A percentile compares a stretch with the other conserved stretches of the same genome.
phyloP scores from a whole-genome alignment of 169 alveolate species.

The Eimeria tenella region DNA sequence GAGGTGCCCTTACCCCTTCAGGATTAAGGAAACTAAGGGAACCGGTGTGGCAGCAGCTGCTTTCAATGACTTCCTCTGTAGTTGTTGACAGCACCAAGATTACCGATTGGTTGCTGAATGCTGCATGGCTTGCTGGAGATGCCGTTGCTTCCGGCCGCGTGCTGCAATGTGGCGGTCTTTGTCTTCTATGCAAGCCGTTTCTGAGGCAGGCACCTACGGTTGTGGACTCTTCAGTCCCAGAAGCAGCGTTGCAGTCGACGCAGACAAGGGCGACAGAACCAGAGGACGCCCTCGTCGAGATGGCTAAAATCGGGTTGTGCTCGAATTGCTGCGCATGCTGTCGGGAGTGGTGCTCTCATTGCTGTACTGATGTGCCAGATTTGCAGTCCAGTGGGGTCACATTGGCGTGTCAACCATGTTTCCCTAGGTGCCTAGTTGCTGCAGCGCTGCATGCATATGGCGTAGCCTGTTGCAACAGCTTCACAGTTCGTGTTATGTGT shows the following conservation, averaged over 20 bases:
- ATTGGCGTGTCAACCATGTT: background rate
- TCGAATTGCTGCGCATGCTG: conserved; percentile 40
- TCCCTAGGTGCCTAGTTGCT: conserved; percentile 51
- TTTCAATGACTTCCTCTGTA: background rate
- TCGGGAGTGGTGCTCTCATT: conserved; percentile 27
- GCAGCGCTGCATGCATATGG: conserved; percentile 64
- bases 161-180: conserved; percentile 48
- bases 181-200: conserved; percentile 32
- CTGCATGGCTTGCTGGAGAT: conserved; percentile 58
- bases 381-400: background rate
- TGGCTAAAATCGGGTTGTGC: background rate
- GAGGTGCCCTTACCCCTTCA: background rate
- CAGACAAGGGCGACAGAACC: background rate
- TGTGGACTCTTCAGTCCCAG: background rate
- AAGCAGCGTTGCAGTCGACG: background rate
- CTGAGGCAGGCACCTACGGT: background rate
- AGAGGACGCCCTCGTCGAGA: background rate
- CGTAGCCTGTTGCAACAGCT: conserved; percentile 59
- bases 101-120: conserved; percentile 58
- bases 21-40: background rate
- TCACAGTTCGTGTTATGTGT: conserved; percentile 53
- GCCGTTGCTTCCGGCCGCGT: conserved; percentile 46
- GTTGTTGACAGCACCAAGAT: conserved; percentile 31
- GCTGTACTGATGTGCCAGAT: background rate
- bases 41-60: conserved; percentile 50